Evolutionary conservation across 495 filamentous ascomycete species (phyloP).

Genomic region (Xylaria longipes): DNA sequence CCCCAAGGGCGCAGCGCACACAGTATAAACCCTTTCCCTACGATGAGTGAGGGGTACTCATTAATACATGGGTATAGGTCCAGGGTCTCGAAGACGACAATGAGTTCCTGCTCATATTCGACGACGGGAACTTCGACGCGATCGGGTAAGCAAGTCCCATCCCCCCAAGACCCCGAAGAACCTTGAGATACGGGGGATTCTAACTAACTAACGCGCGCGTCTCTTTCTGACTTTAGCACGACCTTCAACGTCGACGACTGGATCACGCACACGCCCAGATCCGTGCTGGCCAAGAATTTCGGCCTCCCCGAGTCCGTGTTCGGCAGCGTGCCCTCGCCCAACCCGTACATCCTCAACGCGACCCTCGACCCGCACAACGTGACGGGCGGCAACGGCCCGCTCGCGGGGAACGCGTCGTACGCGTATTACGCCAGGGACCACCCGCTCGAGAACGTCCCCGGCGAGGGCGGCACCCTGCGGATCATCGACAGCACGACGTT

Average conservation of each 20-base stretch:
- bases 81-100: conserved; percentile 65
- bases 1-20: conserved; percentile 68
- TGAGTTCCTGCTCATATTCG: conserved; percentile 71
- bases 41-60: no score
- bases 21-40: no score
- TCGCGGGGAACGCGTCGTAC: conserved; percentile 62
- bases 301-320: conserved; percentile 63
- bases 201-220: neutral
- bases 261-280: conserved; percentile 66
- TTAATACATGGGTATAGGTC: no score
- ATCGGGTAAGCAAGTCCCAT: conserved; percentile 41
- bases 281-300: conserved; percentile 70
- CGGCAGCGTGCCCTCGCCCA: conserved; percentile 58
- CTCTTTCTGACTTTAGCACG: conserved; percentile 46
- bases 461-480: conserved; percentile 62
- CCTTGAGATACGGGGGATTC: neutral
- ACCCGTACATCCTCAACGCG: conserved; percentile 67
- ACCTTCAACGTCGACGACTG: conserved; percentile 71
- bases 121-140: conserved; percentile 63
- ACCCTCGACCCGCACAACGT: conserved; percentile 56
- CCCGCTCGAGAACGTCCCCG: conserved; percentile 58
- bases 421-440: conserved; percentile 62
- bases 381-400: conserved; percentile 54
- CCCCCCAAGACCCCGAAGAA: neutral
- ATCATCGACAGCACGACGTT: conserved; percentile 70